Evolutionary conservation across 2,329 filamentous ascomycete genomes (phyloP).

Genomic region (Escovopsis sp.): DNA sequence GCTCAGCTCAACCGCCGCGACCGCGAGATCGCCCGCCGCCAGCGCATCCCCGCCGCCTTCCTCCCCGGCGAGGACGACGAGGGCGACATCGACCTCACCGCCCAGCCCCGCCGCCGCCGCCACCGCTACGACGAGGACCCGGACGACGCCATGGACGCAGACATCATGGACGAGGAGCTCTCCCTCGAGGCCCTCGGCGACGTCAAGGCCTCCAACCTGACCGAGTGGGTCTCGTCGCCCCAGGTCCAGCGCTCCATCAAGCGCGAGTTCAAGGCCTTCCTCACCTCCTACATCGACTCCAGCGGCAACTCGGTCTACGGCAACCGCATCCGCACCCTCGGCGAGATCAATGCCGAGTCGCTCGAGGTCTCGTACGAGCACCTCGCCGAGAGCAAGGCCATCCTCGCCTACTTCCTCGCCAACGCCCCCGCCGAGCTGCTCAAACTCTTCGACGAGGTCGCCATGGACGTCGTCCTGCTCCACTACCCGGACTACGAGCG

Average conservation of each 20-base stretch:
- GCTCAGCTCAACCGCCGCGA: constrained; percentile 60
- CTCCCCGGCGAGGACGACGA: constrained; percentile 74
- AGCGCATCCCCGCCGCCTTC: constrained; percentile 57
- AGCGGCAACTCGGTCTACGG: constrained; percentile 87
- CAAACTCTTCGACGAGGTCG: constrained; percentile 90
- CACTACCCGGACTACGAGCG: constrained; percentile 97
- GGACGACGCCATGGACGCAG: constrained; percentile 80
- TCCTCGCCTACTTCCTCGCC: constrained; percentile 86
- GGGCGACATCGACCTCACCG: constrained; percentile 67
- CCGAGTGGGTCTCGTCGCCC: constrained; percentile 86
- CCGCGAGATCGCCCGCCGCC: constrained; percentile 50
- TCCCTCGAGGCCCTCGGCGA: constrained; percentile 83
- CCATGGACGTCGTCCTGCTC: constrained; percentile 88
- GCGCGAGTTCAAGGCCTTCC: constrained; percentile 91
- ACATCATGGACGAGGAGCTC: constrained; percentile 92
- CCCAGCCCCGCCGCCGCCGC: constrained; percentile 69
- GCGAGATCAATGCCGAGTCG: constrained; percentile 91
- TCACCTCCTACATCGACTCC: constrained; percentile 89
- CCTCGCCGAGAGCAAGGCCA: constrained; percentile 77
- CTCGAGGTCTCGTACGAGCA: constrained; percentile 94
- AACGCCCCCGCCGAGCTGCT: constrained; percentile 93
- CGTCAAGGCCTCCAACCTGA: constrained; percentile 82
- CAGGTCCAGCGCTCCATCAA: constrained; percentile 87
- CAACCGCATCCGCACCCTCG: constrained; percentile 83
- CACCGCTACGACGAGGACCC: constrained; percentile 90